A percentile compares a stretch with the other conserved stretches of the same genome.
Evolutionary conservation across 2,329 filamentous ascomycete genomes (phyloP).

Genomic region (Zymoseptoria passerinii): DNA sequence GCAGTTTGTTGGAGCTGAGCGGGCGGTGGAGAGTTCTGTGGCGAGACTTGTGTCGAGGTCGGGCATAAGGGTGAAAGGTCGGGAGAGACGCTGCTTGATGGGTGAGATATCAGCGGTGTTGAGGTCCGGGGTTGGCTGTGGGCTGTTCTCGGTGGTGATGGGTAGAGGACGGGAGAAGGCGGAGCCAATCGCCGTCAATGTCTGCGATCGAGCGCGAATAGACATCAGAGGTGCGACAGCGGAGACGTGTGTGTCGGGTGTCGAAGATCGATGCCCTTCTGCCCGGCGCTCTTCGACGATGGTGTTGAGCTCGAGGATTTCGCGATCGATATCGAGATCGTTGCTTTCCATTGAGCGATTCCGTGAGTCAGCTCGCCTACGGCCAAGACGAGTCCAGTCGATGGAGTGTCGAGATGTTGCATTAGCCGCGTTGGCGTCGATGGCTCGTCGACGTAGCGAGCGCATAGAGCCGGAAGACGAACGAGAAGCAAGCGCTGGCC

Average conservation of each 20-base stretch:
- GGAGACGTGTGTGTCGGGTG: constrained; percentile 34
- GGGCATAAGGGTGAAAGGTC: constrained; percentile 17
- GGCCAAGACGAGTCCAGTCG: constrained; percentile 30
- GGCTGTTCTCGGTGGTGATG: constrained; percentile 1
- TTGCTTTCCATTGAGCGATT: constrained; percentile 16
- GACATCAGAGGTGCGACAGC: constrained; percentile 39
- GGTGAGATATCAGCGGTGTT: constrained; percentile 9
- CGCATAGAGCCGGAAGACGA: constrained; percentile 27
- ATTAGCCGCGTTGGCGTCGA: constrained; percentile 11
- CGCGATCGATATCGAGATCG: constrained; percentile 36
- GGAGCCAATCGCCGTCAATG: constrained; percentile 41
- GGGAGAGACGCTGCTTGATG: constrained; percentile 14
- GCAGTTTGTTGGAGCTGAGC: constrained; percentile 4
- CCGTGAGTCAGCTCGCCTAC: constrained; percentile 26
- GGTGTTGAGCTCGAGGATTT: constrained; percentile 42
- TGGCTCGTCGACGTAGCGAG: constrained; percentile 30
- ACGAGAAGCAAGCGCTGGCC: constrained; percentile 10
- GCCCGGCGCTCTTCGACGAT: constrained; percentile 41
- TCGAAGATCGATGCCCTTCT: constrained; percentile 25
- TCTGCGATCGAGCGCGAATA: constrained; percentile 40
- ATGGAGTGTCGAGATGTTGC: constrained; percentile 14
- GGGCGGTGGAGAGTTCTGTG: constrained; percentile 3
- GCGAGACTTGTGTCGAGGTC: constrained; percentile 5
- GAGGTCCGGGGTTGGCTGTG: constrained; percentile 1
- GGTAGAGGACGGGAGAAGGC: constrained; percentile 35